Base-by-base conservation (phyloP, 345 rosid species). In the Bruguiera sexangula region DNA sequence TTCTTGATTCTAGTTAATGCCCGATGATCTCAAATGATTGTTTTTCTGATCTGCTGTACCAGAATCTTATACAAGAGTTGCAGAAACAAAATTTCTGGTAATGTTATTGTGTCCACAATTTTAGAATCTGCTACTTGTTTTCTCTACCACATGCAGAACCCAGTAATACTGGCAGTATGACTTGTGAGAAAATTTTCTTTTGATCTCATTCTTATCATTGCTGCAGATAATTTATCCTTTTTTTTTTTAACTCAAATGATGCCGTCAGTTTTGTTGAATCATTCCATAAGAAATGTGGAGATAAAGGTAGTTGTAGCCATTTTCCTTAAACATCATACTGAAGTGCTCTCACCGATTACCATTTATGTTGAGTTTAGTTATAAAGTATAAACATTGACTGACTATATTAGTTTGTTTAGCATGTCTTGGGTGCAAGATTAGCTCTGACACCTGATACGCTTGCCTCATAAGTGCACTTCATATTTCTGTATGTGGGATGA, bases 261-360 rank as follows among this genome's bases (percentile, higher is more conserved):
- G 85, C 92, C 60, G 63, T 78, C 72, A 68, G 68, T 66, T 95
- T 92, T 79, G 73, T 77, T 60, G 97, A 92, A 70, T 80, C 88
- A 71, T 95, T 92, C 81, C 99, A 88, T 74, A 73, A 67, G 76
- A 86, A 57, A 63, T 89, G 96, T 67, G 96, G 99, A 43, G 99
- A 95, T 74, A 95, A 95, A 92, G 96, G 97, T 95, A 83, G 43
- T 69, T 76, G 59, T 18, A 61, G 63, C 59, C 30, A 66, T 72
- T 34, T 62, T 62, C 30, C 13, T 6, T 58, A 61, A 51, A 56
- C 71, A 53, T 67, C 16, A 59, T 62, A 53, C 39, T 52, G n/a
- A 59, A 36, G 63, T 71, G 31, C 55, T 53, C 18, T 10, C 64
- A 55, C 48, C 37, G 9, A 46, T 67, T 29, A 36, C 16, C 18